Evolutionary conservation across 2,329 filamentous ascomycete genomes (phyloP), one percentile per base, ranked within the genome.

Genomic region (Penicillium frequentans): DNA sequence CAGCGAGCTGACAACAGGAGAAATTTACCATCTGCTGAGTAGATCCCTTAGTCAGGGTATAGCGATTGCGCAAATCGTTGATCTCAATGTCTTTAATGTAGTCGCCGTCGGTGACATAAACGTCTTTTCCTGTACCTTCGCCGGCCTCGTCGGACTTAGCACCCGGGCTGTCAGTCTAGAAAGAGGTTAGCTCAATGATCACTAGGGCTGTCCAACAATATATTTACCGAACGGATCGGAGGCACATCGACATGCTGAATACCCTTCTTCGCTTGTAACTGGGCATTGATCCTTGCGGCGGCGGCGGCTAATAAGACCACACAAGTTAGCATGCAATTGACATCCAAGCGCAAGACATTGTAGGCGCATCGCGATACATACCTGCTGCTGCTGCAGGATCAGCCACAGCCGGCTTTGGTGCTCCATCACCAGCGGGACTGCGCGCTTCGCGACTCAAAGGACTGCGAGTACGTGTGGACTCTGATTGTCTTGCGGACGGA

Each of bases 1-100:
- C 86, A 90, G 87, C 85, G 84, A 81, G 79, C 11, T 76, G 50
- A 81, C 81, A 81, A 84, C 79, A 83, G 84, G 85, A 84, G 78
- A 88, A 93, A 89, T 27, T 96, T 97, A 99, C 95, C 93, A 95
- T 96, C 86, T 96, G 96, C 83, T 98, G 95, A 65, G 92, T 96
- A 69, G 91, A 90, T 71, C 93, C 92, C 82, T 97, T 98, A 64
- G 93, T 99, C 80, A 99, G 84, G 75, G 93, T 89, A 77, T 99
- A 99, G 68, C 93, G 90, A 75, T 98, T 99, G 64, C 93, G 89
- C 71, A 98, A 80, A 77, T 98, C 93, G 77, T 99, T 99, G 81
- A 99, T 91, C 81, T 98, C 95, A 71, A 99, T 96, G 72, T 99
- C 95, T 77, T 96, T 95, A 79, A 99, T 98, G 75, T 90, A 98